These are phyloP conservation scores for Micromonas commoda DNA, from an alignment of 139 green algal species.

Conservation along the genomic window DNA sequence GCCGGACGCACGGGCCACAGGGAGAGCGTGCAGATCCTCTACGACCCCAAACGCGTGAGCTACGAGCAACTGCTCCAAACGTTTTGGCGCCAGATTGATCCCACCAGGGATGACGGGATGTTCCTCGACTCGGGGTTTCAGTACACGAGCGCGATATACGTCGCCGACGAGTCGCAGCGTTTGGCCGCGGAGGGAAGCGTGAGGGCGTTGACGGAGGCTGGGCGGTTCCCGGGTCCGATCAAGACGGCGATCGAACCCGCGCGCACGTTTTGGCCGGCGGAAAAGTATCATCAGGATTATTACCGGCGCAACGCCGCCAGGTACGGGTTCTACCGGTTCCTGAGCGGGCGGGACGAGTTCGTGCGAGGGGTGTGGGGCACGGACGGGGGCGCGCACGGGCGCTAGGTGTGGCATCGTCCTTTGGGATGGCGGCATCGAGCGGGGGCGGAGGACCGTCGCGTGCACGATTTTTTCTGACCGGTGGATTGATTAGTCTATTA, in stretches of 20 bases:
- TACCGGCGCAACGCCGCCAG: conserved; percentile 30
- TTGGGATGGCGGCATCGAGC: no score
- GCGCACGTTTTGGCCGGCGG: conserved; percentile 33
- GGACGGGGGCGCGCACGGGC: background rate
- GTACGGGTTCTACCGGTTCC: conserved; percentile 35
- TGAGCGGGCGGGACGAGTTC: conserved; percentile 36
- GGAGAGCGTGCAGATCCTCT: conserved; percentile 27
- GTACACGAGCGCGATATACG: conserved; percentile 33
- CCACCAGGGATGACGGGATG: conserved; percentile 31
- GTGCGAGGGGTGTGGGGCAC: conserved; percentile 6
- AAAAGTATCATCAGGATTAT: conserved; percentile 45
- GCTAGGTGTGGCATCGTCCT: no score
- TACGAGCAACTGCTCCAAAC: conserved; percentile 33
- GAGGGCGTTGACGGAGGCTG: background rate
- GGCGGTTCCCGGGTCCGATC: conserved; percentile 15
- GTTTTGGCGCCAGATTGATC: conserved; percentile 38
- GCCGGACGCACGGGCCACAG: conserved; percentile 36
- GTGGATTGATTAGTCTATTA: no score
- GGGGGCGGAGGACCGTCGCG: no score
- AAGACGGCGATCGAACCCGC: conserved; percentile 28
- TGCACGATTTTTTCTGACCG: no score
- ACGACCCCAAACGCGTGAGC: conserved; percentile 17
- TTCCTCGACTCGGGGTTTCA: conserved; percentile 36
- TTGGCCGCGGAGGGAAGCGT: conserved; percentile 2
- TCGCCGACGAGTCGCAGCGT: conserved; percentile 20